phyloP scores from a whole-genome alignment of 768 basidiomycete species.

The Glaciozyma martinii region DNA sequence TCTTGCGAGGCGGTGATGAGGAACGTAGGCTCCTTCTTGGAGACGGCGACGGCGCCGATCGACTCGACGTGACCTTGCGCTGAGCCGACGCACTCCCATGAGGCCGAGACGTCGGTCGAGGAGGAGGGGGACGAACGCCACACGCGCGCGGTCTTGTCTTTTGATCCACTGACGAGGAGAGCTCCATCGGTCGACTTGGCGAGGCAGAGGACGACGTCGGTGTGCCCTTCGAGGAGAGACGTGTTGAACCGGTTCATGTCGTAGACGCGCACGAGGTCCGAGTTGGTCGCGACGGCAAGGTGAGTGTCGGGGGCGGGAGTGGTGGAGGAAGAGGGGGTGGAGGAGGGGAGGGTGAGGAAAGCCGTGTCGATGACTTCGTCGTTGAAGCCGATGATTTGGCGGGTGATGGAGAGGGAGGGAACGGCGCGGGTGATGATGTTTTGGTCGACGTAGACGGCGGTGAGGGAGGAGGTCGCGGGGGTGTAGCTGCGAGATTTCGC shows the following conservation, averaged over 20 bases:
- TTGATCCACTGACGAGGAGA: constrained; percentile 83
- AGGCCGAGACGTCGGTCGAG: constrained; percentile 34
- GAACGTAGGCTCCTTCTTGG: constrained; percentile 54
- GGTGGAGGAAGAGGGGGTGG: constrained; percentile 28
- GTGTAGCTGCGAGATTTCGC: constrained; percentile 7
- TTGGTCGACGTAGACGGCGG: constrained; percentile 89
- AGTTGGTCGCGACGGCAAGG: constrained; percentile 93
- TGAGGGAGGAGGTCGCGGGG: constrained; percentile 40
- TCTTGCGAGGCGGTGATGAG: constrained; percentile 95
- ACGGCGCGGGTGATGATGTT: constrained; percentile 89
- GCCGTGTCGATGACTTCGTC: constrained; percentile 90
- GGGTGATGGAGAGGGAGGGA: constrained; percentile 47
- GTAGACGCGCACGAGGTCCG: constrained; percentile 86
- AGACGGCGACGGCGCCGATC: constrained; percentile 78
- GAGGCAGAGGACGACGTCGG: constrained; percentile 80
- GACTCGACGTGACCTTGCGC: constrained; percentile 94
- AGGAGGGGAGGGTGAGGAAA: constrained; percentile 54
- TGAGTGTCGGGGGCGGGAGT: constrained; percentile 49
- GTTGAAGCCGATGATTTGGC: constrained; percentile 91
- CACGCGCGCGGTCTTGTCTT: constrained; percentile 76
- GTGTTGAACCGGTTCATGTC: constrained; percentile 66
- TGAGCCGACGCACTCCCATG: constrained; percentile 68
- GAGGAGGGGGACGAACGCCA: constrained; percentile 47
- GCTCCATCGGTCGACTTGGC: constrained; percentile 58
- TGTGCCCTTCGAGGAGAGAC: constrained; percentile 76